Conservation (phyloP, 495 filamentous ascomycete genomes). For the Pyronema domesticum region DNA sequence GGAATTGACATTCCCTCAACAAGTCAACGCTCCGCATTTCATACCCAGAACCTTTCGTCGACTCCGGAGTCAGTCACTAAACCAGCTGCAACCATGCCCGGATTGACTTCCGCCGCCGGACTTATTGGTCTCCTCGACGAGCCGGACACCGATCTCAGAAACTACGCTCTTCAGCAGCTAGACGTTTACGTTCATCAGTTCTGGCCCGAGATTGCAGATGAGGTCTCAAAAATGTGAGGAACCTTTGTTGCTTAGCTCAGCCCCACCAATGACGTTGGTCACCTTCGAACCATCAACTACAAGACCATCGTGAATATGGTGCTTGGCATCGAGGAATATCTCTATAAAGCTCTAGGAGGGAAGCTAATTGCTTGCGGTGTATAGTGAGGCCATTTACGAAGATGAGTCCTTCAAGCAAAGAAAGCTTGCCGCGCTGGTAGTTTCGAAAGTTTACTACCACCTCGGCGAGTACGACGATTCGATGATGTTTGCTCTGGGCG, state of each 20-base stretch:
- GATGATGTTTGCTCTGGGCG: slow-evolving; percentile 93
- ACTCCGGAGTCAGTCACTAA: background rate
- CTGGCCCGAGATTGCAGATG: slow-evolving; percentile 90
- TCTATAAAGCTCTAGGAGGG: background rate
- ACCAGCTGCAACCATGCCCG: slow-evolving; percentile 46
- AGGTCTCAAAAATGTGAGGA: slow-evolving; percentile 81
- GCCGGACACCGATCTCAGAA: slow-evolving; percentile 76
- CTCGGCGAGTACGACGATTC: slow-evolving; percentile 97
- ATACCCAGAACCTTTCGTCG: background rate
- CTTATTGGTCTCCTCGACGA: slow-evolving; percentile 92
- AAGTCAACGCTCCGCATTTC: background rate
- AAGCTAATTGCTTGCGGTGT: slow-evolving; percentile 6
- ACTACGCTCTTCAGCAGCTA: slow-evolving; percentile 82
- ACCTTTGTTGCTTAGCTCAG: background rate
- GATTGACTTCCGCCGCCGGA: slow-evolving; percentile 81
- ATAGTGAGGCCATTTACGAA: slow-evolving; percentile 90
- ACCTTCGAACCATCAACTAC: background rate
- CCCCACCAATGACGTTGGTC: background rate
- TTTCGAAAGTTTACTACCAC: slow-evolving; percentile 96
- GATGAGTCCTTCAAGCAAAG: slow-evolving; percentile 87
- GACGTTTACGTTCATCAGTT: slow-evolving; percentile 90
- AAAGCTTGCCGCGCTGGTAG: slow-evolving; percentile 81
- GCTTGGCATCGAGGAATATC: background rate
- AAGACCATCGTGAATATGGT: background rate
- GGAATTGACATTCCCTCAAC: slow-evolving; percentile 1